Percentiles rank a stretch among this genome's conserved stretches.
These are phyloP conservation scores for Sporothrix phasma DNA, from an alignment of 2,329 filamentous ascomycete genomes.

Conservation along the genomic window DNA sequence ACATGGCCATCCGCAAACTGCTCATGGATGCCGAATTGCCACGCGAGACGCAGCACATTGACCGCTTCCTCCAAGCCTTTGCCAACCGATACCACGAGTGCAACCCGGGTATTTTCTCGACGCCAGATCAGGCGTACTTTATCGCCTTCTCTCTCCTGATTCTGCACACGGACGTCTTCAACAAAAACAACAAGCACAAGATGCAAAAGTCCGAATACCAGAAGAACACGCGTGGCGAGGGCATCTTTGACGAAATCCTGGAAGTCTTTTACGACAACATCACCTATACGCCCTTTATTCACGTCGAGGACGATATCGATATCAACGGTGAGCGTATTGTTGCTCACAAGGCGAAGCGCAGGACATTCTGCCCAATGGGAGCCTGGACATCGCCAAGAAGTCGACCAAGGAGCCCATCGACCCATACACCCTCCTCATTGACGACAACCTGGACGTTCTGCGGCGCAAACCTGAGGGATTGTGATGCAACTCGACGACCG, in stretches of 20 bases:
- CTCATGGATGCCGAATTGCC: slow-evolving; percentile 94
- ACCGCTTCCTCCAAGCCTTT: slow-evolving; percentile 86
- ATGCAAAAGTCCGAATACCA: slow-evolving; percentile 97
- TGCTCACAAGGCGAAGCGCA: slow-evolving; percentile 61
- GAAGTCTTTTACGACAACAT: slow-evolving; percentile 99
- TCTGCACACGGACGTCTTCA: slow-evolving; percentile 97
- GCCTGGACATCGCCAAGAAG: slow-evolving; percentile 53
- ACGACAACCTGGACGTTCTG: slow-evolving; percentile 72
- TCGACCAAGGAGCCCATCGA: slow-evolving; percentile 77
- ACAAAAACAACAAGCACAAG: slow-evolving; percentile 98
- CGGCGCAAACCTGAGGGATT: slow-evolving; percentile 86
- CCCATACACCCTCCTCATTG: slow-evolving; percentile 88
- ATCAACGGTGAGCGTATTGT: slow-evolving; percentile 64
- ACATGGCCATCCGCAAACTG: slow-evolving; percentile 93
- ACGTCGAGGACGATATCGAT: slow-evolving; percentile 86
- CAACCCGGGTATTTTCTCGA: slow-evolving; percentile 89
- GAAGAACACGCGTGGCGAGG: slow-evolving; percentile 86
- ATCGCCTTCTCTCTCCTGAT: slow-evolving; percentile 95
- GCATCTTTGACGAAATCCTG: slow-evolving; percentile 85
- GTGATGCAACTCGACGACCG: slow-evolving; percentile 86
- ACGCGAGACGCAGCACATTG: slow-evolving; percentile 96
- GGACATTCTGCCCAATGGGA: slow-evolving; percentile 57
- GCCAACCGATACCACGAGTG: slow-evolving; percentile 96
- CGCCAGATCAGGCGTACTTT: slow-evolving; percentile 92
- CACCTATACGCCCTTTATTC: slow-evolving; percentile 94